Conservation (phyloP, 1,139 yeast genomes). For the Taphrina communis region DNA sequence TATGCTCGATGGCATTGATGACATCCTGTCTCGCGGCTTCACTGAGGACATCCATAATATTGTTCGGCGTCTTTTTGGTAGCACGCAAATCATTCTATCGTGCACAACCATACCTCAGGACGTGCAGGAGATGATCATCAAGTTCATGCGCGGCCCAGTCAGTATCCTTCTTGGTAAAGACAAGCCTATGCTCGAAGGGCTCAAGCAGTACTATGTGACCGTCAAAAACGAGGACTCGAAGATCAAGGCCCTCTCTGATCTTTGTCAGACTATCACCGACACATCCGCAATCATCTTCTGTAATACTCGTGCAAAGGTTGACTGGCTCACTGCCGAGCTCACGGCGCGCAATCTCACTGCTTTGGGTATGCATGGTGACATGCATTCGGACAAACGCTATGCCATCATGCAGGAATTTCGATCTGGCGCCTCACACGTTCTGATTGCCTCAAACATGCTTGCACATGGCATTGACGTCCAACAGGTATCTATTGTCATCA, state of each 20-base stretch:
- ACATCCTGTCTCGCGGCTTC: slow-evolving; percentile 96
- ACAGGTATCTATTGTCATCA: slow-evolving; percentile 96
- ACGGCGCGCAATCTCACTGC: slow-evolving; percentile 89
- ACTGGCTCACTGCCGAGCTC: slow-evolving; percentile 85
- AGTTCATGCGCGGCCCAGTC: slow-evolving; percentile 97
- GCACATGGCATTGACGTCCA: slow-evolving; percentile 99
- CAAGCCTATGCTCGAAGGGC: slow-evolving; percentile 97
- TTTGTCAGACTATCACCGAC: slow-evolving; percentile 95
- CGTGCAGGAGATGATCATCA: slow-evolving; percentile 93
- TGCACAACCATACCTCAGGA: slow-evolving; percentile 99
- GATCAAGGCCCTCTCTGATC: slow-evolving; percentile 93
- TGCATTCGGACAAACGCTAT: slow-evolving; percentile 96
- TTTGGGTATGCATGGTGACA: slow-evolving; percentile 96
- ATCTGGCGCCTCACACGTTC: slow-evolving; percentile 95
- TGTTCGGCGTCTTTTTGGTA: slow-evolving; percentile 89
- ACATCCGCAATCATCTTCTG: slow-evolving; percentile 99
- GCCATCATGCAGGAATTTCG: slow-evolving; percentile 98
- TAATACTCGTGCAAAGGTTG: slow-evolving; percentile 98
- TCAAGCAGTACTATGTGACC: slow-evolving; percentile 93
- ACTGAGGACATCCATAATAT: slow-evolving; percentile 97
- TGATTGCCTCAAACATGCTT: slow-evolving; percentile 94
- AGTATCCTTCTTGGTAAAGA: slow-evolving; percentile 97
- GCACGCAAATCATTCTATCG: slow-evolving; percentile 93
- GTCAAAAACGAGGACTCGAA: slow-evolving; percentile 93
- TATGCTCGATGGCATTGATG: slow-evolving; percentile 99